A percentile compares a stretch with the other conserved stretches of the same genome.
Conservation (phyloP, 2,329 filamentous ascomycete species). For the Calonectria pauciramosa region DNA sequence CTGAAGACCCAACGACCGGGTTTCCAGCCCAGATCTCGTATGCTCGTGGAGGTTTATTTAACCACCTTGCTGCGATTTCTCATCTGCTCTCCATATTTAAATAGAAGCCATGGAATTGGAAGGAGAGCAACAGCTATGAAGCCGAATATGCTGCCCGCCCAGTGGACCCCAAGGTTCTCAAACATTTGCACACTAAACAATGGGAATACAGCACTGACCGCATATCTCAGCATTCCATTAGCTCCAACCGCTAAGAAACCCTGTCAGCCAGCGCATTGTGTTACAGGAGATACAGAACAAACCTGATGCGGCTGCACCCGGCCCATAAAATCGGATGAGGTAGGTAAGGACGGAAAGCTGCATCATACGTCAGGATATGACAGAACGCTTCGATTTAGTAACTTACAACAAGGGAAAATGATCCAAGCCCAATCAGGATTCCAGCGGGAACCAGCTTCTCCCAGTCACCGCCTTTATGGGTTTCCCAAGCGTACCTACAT, state of each 20-base stretch:
- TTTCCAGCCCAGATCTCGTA: background rate
- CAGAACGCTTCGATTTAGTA: background rate
- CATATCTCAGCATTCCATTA: background rate
- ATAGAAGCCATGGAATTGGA: background rate
- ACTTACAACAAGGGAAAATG: background rate
- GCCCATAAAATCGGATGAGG: background rate
- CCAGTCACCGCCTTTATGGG: background rate
- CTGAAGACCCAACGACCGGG: no score
- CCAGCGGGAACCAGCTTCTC: background rate
- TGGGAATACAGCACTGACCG: background rate
- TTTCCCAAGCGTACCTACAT: background rate
- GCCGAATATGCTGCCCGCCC: background rate
- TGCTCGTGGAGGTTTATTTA: background rate
- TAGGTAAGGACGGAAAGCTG: background rate
- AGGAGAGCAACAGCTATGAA: background rate
- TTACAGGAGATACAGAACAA: background rate
- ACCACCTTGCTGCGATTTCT: background rate
- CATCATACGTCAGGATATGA: background rate
- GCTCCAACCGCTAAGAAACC: background rate
- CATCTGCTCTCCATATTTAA: background rate
- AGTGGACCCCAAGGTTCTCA: background rate
- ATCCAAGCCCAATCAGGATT: background rate
- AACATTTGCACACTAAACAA: background rate
- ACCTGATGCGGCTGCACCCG: background rate
- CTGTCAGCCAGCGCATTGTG: background rate